Percentiles rank a stretch among this genome's conserved stretches.
Evolutionary conservation across 139 green algal species (phyloP).

Genomic region (Chlorella sp.): DNA sequence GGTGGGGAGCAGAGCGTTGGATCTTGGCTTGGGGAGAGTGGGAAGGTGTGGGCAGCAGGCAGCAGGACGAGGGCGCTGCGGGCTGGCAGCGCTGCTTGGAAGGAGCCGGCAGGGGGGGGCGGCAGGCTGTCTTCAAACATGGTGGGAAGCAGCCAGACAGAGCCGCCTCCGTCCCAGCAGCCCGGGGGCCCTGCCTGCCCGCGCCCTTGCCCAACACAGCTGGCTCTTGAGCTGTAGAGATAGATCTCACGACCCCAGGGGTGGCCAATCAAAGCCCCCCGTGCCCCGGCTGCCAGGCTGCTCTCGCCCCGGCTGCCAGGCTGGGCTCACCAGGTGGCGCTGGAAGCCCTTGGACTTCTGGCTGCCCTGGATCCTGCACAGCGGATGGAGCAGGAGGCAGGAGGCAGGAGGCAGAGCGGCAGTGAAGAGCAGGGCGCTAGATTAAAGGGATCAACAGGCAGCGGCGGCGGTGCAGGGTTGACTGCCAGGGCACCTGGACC

Average conservation of each 20-base stretch:
- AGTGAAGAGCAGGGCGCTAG: background rate
- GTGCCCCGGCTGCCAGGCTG: background rate
- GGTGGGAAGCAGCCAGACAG: background rate
- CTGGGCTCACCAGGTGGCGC: conserved; percentile 41
- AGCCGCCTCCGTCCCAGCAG: too few relatives aligned
- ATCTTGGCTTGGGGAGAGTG: too few relatives aligned
- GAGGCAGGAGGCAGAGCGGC: background rate
- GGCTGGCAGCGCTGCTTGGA: background rate
- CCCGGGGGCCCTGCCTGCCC: too few relatives aligned
- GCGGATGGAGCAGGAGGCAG: background rate
- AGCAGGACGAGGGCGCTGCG: background rate
- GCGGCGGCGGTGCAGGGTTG: too few relatives aligned
- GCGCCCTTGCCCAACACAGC: background rate
- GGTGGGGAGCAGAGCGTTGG: background rate
- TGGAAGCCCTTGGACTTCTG: conserved; percentile 36
- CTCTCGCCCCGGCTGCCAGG: conserved; percentile 6
- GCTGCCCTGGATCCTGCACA: conserved; percentile 18
- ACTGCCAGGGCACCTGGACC: too few relatives aligned
- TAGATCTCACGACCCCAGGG: too few relatives aligned
- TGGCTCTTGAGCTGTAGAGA: too few relatives aligned
- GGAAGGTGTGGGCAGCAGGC: too few relatives aligned
- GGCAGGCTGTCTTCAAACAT: too few relatives aligned
- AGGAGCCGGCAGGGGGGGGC: background rate
- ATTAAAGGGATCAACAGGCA: background rate
- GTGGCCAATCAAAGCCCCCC: background rate